Evolutionary conservation across 139 green algal species (phyloP), one percentile per base, ranked within the genome.

Genomic region (Coelastrella sp.): DNA sequence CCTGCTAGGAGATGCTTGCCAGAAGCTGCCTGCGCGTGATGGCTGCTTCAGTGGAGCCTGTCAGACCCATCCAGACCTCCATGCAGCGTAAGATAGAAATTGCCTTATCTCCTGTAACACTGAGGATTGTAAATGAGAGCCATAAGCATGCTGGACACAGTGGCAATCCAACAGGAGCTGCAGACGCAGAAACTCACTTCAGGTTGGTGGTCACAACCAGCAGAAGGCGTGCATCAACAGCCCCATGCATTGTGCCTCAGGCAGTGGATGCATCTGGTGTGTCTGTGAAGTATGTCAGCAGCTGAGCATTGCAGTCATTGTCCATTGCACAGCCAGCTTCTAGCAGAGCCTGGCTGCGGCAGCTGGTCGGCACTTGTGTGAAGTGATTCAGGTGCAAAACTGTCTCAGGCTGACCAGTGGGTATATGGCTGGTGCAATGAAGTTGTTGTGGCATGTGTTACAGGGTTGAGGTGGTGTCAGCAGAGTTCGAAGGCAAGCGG

Each of bases 71-170:
- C 25, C n/a, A 68, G 6, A 35, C 78, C 12, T 74, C 63, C 58
- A 91, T 91, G 87, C 75, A 72, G 24, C 63, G 87, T 7, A 95
- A 95, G 61, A 49, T 95, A 15, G 19, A 87, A 20, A 70, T 65
- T 0, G 89, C 89, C 1, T 84, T 95, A 7, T 59, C 82, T 25
- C 93, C 93, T 6, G 75, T 87, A 7, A 35, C 66, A 12, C 89
- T 95, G 6, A 87, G 75, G 6, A 89, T 95, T 15, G 27, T 95
- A 0, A 92, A 95, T 82, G 91, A 95, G 35, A 92, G 87, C 3
- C 89, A 95, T 87, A 93, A 95, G 35, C 93, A 95, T 56, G 89
- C 93, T 6, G 87, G 90, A 1, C 93, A 95, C 82, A 91, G 86
- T 19, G 89, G 89, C 61, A 92, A 92, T 65, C 89, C 89, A n/a